Evolutionary conservation across 768 basidiomycete species (phyloP).

Genomic region (Tricholoma sp.): DNA sequence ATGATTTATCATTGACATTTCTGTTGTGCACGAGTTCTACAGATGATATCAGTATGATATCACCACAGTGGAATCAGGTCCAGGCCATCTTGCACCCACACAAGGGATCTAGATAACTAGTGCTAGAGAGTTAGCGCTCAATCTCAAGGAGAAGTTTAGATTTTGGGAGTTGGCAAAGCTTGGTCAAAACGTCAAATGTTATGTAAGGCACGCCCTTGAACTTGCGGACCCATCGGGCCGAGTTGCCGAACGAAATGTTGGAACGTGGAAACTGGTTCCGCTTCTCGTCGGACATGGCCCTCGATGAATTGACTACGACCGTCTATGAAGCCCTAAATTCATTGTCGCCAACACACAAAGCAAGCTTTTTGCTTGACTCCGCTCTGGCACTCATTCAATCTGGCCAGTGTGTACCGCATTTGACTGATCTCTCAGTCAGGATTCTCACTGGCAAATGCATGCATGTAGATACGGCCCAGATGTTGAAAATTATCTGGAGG

Average conservation of each 20-base stretch:
- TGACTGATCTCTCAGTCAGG: neutral
- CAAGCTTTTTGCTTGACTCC: conserved; percentile 46
- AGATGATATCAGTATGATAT: too few species aligned
- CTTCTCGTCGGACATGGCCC: conserved; percentile 7
- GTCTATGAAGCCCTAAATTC: conserved; percentile 45
- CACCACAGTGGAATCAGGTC: too few species aligned
- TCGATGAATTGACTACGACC: conserved; percentile 49
- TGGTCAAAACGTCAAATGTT: too few species aligned
- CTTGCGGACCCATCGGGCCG: neutral
- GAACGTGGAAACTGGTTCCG: neutral
- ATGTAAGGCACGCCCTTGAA: too few species aligned
- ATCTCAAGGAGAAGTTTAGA: too few species aligned
- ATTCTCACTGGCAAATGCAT: conserved; percentile 2
- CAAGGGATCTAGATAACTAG: too few species aligned
- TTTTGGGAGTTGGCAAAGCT: too few species aligned
- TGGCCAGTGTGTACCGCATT: conserved; percentile 37
- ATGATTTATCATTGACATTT: too few species aligned
- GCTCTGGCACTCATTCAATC: conserved; percentile 42
- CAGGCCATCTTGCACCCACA: too few species aligned
- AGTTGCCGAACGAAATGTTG: neutral
- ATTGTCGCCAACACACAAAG: conserved; percentile 38
- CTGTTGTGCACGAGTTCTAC: too few species aligned
- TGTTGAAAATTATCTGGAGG: conserved; percentile 62
- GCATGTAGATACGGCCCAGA: conserved; percentile 53
- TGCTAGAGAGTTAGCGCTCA: too few species aligned